Conservation (phyloP, 176 grass and related monocot species). For the Alopecurus myosuroides region DNA sequence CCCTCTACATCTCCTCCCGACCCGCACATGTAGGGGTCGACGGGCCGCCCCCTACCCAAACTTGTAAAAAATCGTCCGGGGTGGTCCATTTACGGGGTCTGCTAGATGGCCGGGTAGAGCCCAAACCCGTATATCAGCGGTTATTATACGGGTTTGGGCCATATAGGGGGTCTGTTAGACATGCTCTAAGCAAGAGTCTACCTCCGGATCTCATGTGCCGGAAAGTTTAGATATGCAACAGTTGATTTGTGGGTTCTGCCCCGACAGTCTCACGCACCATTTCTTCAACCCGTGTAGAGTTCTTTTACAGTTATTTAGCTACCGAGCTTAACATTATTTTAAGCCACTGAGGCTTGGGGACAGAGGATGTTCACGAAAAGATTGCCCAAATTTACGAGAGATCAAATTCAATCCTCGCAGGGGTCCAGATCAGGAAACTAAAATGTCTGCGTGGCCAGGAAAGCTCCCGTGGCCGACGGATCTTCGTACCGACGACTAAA, state of each 20-base stretch:
- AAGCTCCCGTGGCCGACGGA: neutral
- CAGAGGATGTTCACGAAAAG: neutral
- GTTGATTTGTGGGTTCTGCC: neutral
- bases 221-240: conserved; percentile 7
- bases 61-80: too few relatives aligned
- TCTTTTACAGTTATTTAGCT: neutral
- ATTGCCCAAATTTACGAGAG: neutral
- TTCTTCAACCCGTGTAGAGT: neutral
- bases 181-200: neutral
- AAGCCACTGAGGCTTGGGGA: neutral
- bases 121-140: too few relatives aligned
- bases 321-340: neutral
- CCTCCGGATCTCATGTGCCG: neutral
- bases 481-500: neutral
- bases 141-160: too few relatives aligned
- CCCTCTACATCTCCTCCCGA: too few relatives aligned
- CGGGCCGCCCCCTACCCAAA: too few relatives aligned
- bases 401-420: neutral
- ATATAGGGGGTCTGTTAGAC: too few relatives aligned
- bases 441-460: neutral
- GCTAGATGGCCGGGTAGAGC: too few relatives aligned
- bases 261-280: neutral
- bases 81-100: too few relatives aligned
- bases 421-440: neutral
- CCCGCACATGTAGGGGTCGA: too few relatives aligned